Evolutionary conservation across 495 filamentous ascomycete genomes (phyloP).

Genomic region (Podospora appendiculata): DNA sequence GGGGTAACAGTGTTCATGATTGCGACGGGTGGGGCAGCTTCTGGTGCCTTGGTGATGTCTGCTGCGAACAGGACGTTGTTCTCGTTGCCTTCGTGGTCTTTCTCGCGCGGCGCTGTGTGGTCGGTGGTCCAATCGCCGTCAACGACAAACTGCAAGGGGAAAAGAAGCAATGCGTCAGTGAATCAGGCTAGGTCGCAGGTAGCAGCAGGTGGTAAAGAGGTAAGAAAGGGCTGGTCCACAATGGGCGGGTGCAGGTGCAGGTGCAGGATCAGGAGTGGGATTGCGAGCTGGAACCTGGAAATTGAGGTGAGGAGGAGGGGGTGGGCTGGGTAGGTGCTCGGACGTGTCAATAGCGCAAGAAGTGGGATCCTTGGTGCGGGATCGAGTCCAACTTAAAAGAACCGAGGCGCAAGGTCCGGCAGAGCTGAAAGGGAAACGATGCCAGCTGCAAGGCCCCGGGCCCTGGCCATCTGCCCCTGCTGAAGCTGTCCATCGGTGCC

Average conservation of each 20-base stretch:
- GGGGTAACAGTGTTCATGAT: slow-evolving; percentile 59
- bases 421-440: no score
- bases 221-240: no score
- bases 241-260: no score
- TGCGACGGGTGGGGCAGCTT: slow-evolving; percentile 33
- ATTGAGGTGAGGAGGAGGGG: background rate
- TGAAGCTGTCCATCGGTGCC: no score
- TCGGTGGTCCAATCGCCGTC: slow-evolving; percentile 83
- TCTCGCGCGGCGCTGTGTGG: slow-evolving; percentile 66
- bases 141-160: slow-evolving; percentile 67
- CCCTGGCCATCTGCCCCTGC: no score
- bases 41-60: slow-evolving; percentile 46
- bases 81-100: slow-evolving; percentile 66
- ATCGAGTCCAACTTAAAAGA: background rate
- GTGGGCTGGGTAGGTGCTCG: background rate
- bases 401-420: background rate
- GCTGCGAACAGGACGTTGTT: slow-evolving; percentile 84
- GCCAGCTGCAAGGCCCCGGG: no score
- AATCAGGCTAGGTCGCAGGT: no score
- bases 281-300: background rate
- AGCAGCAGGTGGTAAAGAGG: no score
- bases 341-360: background rate
- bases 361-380: background rate
- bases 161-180: background rate
- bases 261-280: background rate